These are phyloP conservation scores for Colletotrichum chrysophilum DNA, from an alignment of 2,329 filamentous ascomycete species.

Conservation along the genomic window DNA sequence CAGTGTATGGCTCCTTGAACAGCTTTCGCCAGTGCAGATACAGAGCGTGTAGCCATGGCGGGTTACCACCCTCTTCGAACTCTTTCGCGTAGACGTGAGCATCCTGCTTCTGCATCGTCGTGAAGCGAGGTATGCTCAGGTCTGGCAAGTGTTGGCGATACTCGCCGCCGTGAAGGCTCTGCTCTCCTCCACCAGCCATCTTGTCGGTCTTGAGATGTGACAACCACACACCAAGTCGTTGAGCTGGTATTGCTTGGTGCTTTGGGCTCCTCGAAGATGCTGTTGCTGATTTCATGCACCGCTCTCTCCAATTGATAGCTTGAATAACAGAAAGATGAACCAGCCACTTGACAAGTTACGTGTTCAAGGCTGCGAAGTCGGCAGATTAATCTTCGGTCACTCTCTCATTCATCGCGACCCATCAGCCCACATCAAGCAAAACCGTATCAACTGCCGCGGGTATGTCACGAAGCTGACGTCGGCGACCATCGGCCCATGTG, in stretches of 20 bases:
- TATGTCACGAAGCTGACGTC: background rate
- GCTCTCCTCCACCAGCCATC: background rate
- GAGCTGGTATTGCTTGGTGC: background rate
- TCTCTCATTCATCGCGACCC: background rate
- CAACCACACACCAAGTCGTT: background rate
- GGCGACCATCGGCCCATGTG: conserved; percentile 5
- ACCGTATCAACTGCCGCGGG: background rate
- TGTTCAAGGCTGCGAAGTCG: background rate
- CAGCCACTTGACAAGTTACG: accelerated
- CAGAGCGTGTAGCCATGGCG: conserved; percentile 71
- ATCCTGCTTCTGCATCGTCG: conserved; percentile 65
- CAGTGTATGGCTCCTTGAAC: conserved; percentile 71
- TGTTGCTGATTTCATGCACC: background rate
- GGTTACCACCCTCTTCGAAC: conserved; percentile 63
- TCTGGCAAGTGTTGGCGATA: conserved; percentile 69
- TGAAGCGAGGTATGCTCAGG: conserved; percentile 65
- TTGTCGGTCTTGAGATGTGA: background rate
- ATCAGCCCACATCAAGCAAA: background rate
- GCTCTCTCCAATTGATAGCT: background rate
- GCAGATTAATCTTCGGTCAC: background rate
- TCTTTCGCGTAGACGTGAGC: conserved; percentile 65
- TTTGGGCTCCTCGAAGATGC: background rate
- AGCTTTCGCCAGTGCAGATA: conserved; percentile 64
- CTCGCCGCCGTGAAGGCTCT: conserved; percentile 25
- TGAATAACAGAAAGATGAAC: background rate